Percentiles rank a stretch among this genome's conserved stretches.
Conservation (phyloP, 2,329 filamentous ascomycete genomes). For the Nemania sp. region DNA sequence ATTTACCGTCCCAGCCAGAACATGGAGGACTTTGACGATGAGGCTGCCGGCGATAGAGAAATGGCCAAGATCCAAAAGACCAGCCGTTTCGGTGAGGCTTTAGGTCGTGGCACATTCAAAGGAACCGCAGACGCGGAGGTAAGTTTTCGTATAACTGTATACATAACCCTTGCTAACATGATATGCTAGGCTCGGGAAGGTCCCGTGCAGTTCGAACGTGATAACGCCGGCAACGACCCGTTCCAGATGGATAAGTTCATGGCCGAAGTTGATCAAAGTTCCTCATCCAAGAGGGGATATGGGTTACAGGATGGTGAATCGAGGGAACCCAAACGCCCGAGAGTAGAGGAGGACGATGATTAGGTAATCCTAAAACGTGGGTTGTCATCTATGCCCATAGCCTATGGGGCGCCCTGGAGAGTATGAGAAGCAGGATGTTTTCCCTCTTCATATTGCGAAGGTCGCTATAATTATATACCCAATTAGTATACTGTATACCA, state of each 20-base stretch:
- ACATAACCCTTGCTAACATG: conserved; percentile 49
- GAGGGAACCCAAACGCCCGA: conserved; percentile 76
- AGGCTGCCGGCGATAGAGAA: conserved; percentile 82
- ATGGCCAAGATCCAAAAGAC: conserved; percentile 90
- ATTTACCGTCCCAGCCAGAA: conserved; percentile 88
- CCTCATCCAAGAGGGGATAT: conserved; percentile 77
- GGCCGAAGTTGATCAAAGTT: conserved; percentile 76
- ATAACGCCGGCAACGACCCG: conserved; percentile 74
- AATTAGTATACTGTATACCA: neutral
- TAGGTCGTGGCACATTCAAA: conserved; percentile 92
- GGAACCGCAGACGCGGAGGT: conserved; percentile 86
- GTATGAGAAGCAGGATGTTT: neutral
- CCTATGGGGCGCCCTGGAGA: neutral
- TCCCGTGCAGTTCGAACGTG: conserved; percentile 96
- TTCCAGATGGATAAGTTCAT: conserved; percentile 97
- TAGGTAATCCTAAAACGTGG: conserved; percentile 28
- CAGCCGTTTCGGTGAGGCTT: conserved; percentile 84
- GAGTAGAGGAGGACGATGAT: conserved; percentile 75
- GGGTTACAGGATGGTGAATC: conserved; percentile 77
- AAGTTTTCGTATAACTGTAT: conserved; percentile 50
- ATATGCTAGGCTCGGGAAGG: conserved; percentile 77
- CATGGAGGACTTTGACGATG: conserved; percentile 80
- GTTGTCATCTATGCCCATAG: conserved; percentile 5
- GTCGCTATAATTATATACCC: neutral
- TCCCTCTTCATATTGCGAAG: neutral